Evolutionary conservation across 176 grass and related monocot genomes (phyloP).

Genomic region (Microstegium vimineum): DNA sequence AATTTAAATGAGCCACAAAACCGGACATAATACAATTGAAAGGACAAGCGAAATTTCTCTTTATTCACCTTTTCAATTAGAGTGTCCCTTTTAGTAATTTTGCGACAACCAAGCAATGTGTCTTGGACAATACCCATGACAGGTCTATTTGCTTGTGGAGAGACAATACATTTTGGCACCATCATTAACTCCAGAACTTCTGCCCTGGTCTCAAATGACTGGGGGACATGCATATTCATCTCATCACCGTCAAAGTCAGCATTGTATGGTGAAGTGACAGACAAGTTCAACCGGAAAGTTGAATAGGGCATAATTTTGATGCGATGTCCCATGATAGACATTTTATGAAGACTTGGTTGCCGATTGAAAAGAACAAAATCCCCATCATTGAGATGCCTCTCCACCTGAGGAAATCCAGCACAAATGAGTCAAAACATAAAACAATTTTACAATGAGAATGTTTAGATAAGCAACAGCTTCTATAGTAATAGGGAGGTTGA

Average conservation of each 20-base stretch:
- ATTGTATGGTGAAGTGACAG: conserved; percentile 98
- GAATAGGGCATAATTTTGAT: conserved; percentile 99
- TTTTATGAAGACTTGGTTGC: conserved; percentile 97
- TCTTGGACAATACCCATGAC: conserved; percentile 99
- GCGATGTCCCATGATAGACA: conserved; percentile 98
- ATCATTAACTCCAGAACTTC: conserved; percentile 99
- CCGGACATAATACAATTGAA: conserved; percentile 5
- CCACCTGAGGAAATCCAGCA: conserved; percentile 54
- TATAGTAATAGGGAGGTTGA: neutral
- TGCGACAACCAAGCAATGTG: conserved; percentile 80
- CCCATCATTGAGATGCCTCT: conserved; percentile 86
- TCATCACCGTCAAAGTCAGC: conserved; percentile 99
- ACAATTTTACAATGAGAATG: neutral
- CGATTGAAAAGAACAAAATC: conserved; percentile 98
- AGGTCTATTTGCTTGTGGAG: conserved; percentile 88
- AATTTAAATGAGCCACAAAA: conserved; percentile 23
- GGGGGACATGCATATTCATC: conserved; percentile 99
- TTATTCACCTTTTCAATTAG: conserved; percentile 88
- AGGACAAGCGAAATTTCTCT: neutral
- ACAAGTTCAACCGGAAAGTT: conserved; percentile 88
- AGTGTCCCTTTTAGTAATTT: conserved; percentile 95
- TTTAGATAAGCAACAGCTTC: neutral
- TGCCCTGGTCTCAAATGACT: conserved; percentile 96
- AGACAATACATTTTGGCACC: conserved; percentile 99
- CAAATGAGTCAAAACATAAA: conserved; percentile 8